Conservation (phyloP, 2,329 filamentous ascomycete species). For the Immersiporthe knoxdaviesiana region DNA sequence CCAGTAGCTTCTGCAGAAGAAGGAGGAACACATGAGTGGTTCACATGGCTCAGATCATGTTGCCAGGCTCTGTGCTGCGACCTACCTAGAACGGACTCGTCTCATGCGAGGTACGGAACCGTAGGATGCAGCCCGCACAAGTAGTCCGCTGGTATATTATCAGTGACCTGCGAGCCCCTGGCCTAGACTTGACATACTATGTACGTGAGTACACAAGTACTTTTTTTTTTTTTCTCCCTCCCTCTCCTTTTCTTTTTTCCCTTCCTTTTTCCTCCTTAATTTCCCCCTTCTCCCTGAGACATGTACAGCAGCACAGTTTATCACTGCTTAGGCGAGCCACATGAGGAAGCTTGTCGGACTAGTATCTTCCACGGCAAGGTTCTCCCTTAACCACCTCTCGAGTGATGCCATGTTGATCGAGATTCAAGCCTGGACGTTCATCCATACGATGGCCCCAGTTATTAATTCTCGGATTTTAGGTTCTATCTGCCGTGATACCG, state of each 20-base stretch:
- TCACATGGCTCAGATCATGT: not conserved
- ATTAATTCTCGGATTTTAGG: not conserved
- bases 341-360: not conserved
- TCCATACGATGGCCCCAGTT: not conserved
- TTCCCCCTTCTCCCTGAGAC: too few species aligned
- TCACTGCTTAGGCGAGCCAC: too few species aligned
- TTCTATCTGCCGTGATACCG: not conserved
- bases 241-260: not conserved
- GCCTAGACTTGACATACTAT: not conserved
- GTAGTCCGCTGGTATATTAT: too few species aligned
- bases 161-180: not conserved
- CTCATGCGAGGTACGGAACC: conserved; percentile 8
- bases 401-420: not conserved
- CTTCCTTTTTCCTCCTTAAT: too few species aligned
- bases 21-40: not conserved
- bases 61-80: conserved; percentile 3
- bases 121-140: not conserved
- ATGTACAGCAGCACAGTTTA: too few species aligned
- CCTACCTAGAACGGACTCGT: conserved; percentile 22
- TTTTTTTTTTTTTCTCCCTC: not conserved
- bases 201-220: not conserved
- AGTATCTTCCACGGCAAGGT: not conserved
- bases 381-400: not conserved
- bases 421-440: not conserved
- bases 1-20: not conserved